A percentile compares a stretch with the other conserved stretches of the same genome.
Evolutionary conservation across 345 rosid species (phyloP).

Genomic region (Alliaria petiolata): DNA sequence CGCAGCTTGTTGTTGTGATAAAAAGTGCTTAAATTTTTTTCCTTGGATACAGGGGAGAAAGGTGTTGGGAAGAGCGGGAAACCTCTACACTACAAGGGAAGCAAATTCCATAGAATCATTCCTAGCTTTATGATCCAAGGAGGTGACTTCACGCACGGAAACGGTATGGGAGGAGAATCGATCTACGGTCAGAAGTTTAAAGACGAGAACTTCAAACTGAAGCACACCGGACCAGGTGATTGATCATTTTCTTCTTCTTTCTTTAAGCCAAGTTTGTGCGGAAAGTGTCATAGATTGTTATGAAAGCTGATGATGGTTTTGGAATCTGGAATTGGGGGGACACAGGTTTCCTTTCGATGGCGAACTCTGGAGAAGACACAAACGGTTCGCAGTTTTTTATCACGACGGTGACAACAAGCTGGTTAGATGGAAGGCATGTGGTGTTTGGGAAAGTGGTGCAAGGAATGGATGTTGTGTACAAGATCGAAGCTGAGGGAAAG

Average conservation of each 20-base stretch:
- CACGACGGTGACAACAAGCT: constrained; percentile 86
- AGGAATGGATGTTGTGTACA: constrained; percentile 95
- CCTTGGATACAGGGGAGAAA: constrained; percentile 57
- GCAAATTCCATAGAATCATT: constrained; percentile 84
- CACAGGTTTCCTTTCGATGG: constrained; percentile 84
- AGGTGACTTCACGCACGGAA: constrained; percentile 94
- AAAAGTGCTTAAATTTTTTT: neutral
- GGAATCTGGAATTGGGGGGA: neutral
- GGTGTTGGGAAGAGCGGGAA: constrained; percentile 91
- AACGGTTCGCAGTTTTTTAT: constrained; percentile 97
- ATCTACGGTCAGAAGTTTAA: constrained; percentile 93
- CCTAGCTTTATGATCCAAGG: constrained; percentile 96
- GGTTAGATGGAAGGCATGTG: constrained; percentile 96
- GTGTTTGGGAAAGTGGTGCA: constrained; percentile 95
- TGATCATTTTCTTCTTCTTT: neutral
- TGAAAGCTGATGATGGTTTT: neutral
- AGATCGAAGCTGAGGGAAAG: constrained; percentile 86
- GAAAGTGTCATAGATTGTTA: neutral
- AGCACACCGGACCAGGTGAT: constrained; percentile 92
- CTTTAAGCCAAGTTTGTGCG: neutral
- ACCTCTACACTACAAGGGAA: constrained; percentile 80
- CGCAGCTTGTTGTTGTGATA: neutral
- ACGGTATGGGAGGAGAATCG: constrained; percentile 96
- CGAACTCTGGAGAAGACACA: constrained; percentile 88
- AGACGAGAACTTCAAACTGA: constrained; percentile 92